Percentiles rank a stretch among this genome's conserved stretches.
Conservation (phyloP, 805 yeast species). For the Saccharomycopsis fibuligera region DNA sequence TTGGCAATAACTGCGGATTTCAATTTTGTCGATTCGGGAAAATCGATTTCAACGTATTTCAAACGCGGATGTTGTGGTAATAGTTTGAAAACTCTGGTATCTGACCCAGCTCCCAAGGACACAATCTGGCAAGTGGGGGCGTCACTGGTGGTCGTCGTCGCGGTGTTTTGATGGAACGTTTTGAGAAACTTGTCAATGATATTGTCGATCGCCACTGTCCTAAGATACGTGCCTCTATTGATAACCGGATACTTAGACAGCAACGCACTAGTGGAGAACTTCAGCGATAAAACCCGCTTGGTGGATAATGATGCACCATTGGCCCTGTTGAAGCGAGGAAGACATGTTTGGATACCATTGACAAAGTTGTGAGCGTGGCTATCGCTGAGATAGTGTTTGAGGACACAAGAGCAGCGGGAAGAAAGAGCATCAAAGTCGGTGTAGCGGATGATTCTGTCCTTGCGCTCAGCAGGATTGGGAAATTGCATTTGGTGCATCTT, state of each 20-base stretch:
- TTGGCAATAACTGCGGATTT: slow-evolving; percentile 44
- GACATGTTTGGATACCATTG: slow-evolving; percentile 19
- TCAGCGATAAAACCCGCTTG: slow-evolving; percentile 15
- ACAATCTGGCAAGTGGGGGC: slow-evolving; percentile 46
- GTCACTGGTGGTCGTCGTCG: slow-evolving; percentile 18
- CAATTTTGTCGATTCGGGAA: slow-evolving; percentile 43
- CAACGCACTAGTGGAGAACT: slow-evolving; percentile 24
- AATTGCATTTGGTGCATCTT: no score
- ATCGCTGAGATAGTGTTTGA: slow-evolving; percentile 41
- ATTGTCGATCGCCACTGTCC: slow-evolving; percentile 39
- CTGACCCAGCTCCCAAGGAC: slow-evolving; percentile 79
- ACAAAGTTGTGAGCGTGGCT: slow-evolving; percentile 32
- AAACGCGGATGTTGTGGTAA: slow-evolving; percentile 30
- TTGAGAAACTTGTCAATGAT: slow-evolving; percentile 34
- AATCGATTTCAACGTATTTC: slow-evolving; percentile 57
- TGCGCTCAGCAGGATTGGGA: slow-evolving; percentile 3
- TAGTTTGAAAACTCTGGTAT: slow-evolving; percentile 55
- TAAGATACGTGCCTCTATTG: slow-evolving; percentile 54
- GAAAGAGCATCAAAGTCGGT: slow-evolving; percentile 60
- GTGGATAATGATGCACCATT: slow-evolving; percentile 32
- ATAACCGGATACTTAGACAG: slow-evolving; percentile 49
- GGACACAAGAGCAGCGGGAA: slow-evolving; percentile 42
- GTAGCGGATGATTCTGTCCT: slow-evolving; percentile 41
- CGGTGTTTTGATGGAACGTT: slow-evolving; percentile 22
- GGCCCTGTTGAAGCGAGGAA: slow-evolving; percentile 29